Base-by-base conservation (phyloP, 176 grass and related monocot genomes). In the Themeda triandra region DNA sequence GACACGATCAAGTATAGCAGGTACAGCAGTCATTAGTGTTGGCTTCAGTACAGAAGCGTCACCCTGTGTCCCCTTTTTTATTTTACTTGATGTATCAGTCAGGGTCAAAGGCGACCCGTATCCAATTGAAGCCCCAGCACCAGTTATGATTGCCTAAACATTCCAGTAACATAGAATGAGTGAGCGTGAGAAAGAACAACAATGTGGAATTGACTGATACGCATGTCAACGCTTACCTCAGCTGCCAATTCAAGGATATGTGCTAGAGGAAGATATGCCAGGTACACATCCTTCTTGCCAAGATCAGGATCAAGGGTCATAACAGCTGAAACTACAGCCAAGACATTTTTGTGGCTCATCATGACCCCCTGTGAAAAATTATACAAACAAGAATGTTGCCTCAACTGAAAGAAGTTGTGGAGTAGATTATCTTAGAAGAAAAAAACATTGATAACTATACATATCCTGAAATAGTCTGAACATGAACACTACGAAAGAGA, bases 1-100 rank as follows among this genome's bases (percentile, higher is more conserved):
- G 80, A 99, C 89, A 63, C 89, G 93, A 25, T 99, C 96, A 36
- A 99, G 91, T 84, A 99, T 99, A 85, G 96, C 96, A 96, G 96
- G 96, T 49, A 99, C 96, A 27, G 86, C 86, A 76, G 93, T 90
- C 93, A 99, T 89, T 72, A 99, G 73, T 66, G 96, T 96, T 62
- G 96, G 96, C 69, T 84, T 88, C 84, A 99, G 81, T 4, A 63
- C 86, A 37, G 96, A 94, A 76, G 91, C 87, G 84, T 99, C 96
- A 56, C 96, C 96, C 66, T 89, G 79, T 18, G 96, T 96, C 35
- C 93, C 96, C 69, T 76, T 99, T 54, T 94, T 99, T 42, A 99
- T 92, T 83, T 99, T 99, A 73, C 96, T 99, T 70, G 96, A 99
- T 75, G 96, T 84, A 89, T 99, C 93, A 51, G 87, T 95, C 73